Conservation (phyloP, 2,329 filamentous ascomycete species). For the Penicillium sp. region DNA sequence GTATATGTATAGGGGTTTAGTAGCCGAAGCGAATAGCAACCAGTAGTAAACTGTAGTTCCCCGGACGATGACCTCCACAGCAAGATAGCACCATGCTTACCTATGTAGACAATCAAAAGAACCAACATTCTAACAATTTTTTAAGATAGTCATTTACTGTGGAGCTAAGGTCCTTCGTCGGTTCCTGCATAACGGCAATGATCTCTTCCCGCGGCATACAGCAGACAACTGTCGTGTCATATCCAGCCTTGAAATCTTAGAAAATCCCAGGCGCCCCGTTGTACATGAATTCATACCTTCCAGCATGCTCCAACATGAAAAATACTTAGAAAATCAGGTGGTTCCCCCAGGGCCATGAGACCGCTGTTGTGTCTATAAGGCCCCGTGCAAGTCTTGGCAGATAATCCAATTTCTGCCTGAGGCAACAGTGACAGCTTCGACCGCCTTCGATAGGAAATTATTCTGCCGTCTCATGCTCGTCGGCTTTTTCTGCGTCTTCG, state of each 20-base stretch:
- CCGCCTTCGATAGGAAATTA: slow-evolving; percentile 28
- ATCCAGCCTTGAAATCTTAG: background rate
- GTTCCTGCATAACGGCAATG: background rate
- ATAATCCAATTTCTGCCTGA: slow-evolving; percentile 5
- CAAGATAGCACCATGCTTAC: background rate
- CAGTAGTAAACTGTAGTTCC: background rate
- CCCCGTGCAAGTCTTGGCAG: background rate
- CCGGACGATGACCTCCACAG: no score
- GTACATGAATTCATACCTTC: background rate
- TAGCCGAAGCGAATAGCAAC: background rate
- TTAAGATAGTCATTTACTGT: no score
- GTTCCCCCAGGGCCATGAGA: background rate
- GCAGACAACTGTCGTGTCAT: background rate
- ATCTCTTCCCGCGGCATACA: no score
- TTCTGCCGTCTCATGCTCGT: slow-evolving; percentile 24
- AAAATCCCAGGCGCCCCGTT: background rate
- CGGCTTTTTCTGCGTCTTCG: slow-evolving; percentile 19
- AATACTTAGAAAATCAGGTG: background rate
- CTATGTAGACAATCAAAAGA: no score
- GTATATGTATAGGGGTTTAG: background rate
- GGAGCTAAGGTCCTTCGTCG: background rate
- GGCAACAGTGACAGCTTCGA: slow-evolving; percentile 8
- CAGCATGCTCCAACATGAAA: background rate
- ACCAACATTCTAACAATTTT: no score
- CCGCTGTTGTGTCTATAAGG: background rate